Evolutionary conservation across 805 yeast species (phyloP), one percentile per base, ranked within the genome.

Genomic region (Teunomyces atbi): DNA sequence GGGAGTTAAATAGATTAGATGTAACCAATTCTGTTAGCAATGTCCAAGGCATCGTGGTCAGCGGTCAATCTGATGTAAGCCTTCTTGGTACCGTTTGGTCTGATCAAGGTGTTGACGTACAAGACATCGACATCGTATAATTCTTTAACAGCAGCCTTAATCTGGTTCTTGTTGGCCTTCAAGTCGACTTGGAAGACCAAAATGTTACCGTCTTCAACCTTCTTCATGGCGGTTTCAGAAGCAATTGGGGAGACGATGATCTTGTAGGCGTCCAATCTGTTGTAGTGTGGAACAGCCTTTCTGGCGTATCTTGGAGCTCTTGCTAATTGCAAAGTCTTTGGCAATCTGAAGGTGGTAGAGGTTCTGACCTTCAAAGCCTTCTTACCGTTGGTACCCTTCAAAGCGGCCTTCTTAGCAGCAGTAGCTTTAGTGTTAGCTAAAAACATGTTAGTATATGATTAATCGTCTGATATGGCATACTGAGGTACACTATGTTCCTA

Each of bases 1-100:
- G 39, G 39, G 39, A 36, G 39, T 45, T 46, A 50, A 51, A 40
- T 45, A 41, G 54, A 66, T 87, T 83, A 92, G 77, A 92, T 86
- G 95, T 90, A 91, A 81, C 99, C 99, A 73, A 92, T 94, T 82
- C 94, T 89, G 96, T 91, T 91, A 75, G 99, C 99, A 77, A 94
- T 90, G 77, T 94, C 99, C 74, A 94, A 87, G 77, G 98, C 98
- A 81, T 94, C 99, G 83, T 84, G 87, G 79, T 94, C 99, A 74
- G 96, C 92, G 71, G 98, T 89, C 76, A 94, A 87, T 83, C 96
- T 89, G 74, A 94, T 92, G 84, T 86, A 94, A 73, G 99, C 99
- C 86, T 94, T 94, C 89, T 94, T 94, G 82, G 97, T 87, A 78
- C 99, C 99, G 78, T 94, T 91, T 75, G 99, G 97, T 82, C 96